These are phyloP conservation scores for Lindgomyces ingoldianus DNA, from an alignment of 495 filamentous ascomycete species.

Conservation along the genomic window DNA sequence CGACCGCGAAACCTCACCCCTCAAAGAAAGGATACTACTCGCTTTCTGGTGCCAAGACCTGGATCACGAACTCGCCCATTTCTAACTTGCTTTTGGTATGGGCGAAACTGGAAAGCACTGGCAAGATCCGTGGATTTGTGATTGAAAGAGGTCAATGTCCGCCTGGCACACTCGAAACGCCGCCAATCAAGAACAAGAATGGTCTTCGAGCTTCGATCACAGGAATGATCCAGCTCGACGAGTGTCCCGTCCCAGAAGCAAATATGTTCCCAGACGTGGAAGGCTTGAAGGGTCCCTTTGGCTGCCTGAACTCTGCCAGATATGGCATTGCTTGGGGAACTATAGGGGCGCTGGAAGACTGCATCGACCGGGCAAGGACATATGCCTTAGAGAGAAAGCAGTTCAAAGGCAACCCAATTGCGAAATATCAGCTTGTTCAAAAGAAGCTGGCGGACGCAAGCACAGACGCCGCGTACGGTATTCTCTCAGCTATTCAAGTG, in stretches of 20 bases:
- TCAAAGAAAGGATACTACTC: conserved; percentile 81
- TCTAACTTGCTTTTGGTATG: conserved; percentile 88
- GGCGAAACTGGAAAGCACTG: conserved; percentile 87
- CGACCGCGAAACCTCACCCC: conserved; percentile 79
- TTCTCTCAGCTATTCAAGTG: conserved; percentile 82
- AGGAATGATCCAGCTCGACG: conserved; percentile 95
- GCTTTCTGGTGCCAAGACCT: conserved; percentile 87
- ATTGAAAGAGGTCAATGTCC: conserved; percentile 81
- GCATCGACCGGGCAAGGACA: conserved; percentile 72
- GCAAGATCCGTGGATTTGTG: conserved; percentile 94
- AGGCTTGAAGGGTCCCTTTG: conserved; percentile 85
- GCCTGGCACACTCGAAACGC: conserved; percentile 86
- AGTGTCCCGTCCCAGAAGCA: conserved; percentile 81
- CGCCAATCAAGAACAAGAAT: conserved; percentile 91
- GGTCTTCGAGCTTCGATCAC: conserved; percentile 91
- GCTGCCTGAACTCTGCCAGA: conserved; percentile 88
- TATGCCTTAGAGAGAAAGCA: conserved; percentile 92
- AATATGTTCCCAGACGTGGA: conserved; percentile 95
- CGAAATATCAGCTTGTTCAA: conserved; percentile 97
- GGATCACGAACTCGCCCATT: conserved; percentile 98
- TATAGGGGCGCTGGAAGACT: conserved; percentile 93
- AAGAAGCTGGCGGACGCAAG: conserved; percentile 93
- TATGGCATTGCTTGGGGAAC: conserved; percentile 92
- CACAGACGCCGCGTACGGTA: conserved; percentile 88
- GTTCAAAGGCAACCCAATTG: conserved; percentile 93